Evolutionary conservation across 1,284 basidiomycete genomes (phyloP), one percentile per base, ranked within the genome.

Genomic region (Malassezia obtusa): DNA sequence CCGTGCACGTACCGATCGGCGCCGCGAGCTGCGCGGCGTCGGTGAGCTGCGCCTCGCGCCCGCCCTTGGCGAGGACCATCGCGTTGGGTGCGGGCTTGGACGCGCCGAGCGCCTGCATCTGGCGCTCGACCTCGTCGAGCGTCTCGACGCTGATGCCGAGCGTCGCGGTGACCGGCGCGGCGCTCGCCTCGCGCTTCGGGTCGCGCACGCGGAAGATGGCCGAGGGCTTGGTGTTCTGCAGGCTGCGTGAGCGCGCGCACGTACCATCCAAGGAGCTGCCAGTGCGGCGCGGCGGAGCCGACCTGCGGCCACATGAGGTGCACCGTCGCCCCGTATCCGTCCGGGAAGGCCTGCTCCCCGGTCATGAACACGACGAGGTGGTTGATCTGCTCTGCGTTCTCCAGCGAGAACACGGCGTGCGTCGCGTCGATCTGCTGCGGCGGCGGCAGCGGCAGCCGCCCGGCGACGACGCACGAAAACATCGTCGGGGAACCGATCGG

Each of bases 311-410:
- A 71, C 40, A 61, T 58, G 8, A 73, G 52, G 41, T 73, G 68
- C 8, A 73, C 68, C 1, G 67, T 73, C 4, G 68, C 71, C 8
- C 59, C 56, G 49, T 55, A 68, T 10, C 69, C 69, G 4, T 58
- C 55, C 8, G 70, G 71, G 41, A 73, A 71, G 19, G 71, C 53
- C 49, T 66, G 62, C 28, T 57, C 35, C 21, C 71, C 71, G 2
- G 67, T 68, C 64, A 73, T 68, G 50, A 68, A 72, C 12, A 73
- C 68, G 22, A 63, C 61, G 21, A 73, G 53, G 50, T 72, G 69
- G 22, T 64, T 61, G 37, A 72, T 59, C 30, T 52, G 45, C 21
- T 58, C 47, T 2, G 61, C 68, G 11, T 62, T 39, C 40, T 70
- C 61, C n/a, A 73, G 53, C 6, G 49, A 38, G 48, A 73, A 73